A percentile compares a stretch with the other conserved stretches of the same genome.
Evolutionary conservation across 106 monocot species (phyloP).

Genomic region (Dioscorea zingiberensis): DNA sequence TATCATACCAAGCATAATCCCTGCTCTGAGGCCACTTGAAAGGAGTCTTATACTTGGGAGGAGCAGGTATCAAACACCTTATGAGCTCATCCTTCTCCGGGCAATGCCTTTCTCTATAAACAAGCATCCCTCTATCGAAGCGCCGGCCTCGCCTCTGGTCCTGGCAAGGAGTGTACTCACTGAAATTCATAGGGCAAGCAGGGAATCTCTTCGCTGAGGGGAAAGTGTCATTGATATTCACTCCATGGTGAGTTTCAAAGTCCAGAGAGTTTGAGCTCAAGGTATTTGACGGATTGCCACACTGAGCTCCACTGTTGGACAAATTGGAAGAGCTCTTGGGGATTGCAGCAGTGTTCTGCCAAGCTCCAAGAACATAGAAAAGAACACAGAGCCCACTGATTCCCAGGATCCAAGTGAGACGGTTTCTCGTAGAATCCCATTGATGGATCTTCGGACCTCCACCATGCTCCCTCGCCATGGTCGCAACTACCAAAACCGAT

Average conservation of each 20-base stretch:
- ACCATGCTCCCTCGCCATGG: constrained; percentile 12
- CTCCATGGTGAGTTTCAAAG: constrained; percentile 1
- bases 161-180: constrained; percentile 6
- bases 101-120: constrained; percentile 2
- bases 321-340: constrained; percentile 1
- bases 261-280: neutral
- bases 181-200: neutral
- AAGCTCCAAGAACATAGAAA: constrained; percentile 24
- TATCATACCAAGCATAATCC: constrained; percentile 6
- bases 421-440: constrained; percentile 6
- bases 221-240: neutral
- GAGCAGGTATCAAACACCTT: neutral
- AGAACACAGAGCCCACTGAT: constrained; percentile 18
- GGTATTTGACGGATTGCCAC: neutral
- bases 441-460: constrained; percentile 18
- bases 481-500: too few relatives aligned
- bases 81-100: neutral
- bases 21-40: constrained; percentile 7
- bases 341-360: constrained; percentile 17
- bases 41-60: constrained; percentile 3
- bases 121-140: neutral
- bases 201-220: neutral
- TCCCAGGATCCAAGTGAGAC: constrained; percentile 12
- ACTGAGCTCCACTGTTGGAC: neutral
- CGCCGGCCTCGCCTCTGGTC: neutral